phyloP scores from a whole-genome alignment of 2,329 filamentous ascomycete genomes.

The Colletotrichum orbiculare region DNA sequence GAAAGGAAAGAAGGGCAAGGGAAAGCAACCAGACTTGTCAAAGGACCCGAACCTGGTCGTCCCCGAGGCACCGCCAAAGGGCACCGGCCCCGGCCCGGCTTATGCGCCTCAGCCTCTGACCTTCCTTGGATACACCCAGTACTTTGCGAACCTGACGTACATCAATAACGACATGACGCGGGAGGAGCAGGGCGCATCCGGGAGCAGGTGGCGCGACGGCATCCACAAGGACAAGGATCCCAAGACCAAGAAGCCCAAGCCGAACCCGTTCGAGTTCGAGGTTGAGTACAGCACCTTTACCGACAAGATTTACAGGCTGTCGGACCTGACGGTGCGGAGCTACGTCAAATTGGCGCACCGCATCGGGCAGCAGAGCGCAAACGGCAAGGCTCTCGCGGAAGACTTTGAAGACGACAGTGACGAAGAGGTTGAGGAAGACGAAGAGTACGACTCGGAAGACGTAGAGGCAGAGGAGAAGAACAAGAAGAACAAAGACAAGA shows the following conservation, averaged over 20 bases:
- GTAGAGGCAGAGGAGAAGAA: slow-evolving; percentile 58
- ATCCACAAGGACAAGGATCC: slow-evolving; percentile 71
- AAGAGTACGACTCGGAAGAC: slow-evolving; percentile 43
- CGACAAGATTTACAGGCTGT: slow-evolving; percentile 79
- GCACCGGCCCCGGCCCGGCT: slow-evolving; percentile 83
- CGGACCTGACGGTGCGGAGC: slow-evolving; percentile 86
- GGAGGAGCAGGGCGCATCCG: slow-evolving; percentile 44
- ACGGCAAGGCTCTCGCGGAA: slow-evolving; percentile 38
- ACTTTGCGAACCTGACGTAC: slow-evolving; percentile 91
- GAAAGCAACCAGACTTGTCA: slow-evolving; percentile 59
- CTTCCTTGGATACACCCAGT: slow-evolving; percentile 85
- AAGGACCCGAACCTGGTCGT: slow-evolving; percentile 71
- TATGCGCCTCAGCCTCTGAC: slow-evolving; percentile 89
- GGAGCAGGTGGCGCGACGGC: slow-evolving; percentile 69
- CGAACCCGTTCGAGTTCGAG: slow-evolving; percentile 77
- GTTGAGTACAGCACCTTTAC: slow-evolving; percentile 88
- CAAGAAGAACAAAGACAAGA: slow-evolving; percentile 46
- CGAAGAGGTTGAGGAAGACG: slow-evolving; percentile 41
- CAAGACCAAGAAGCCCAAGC: slow-evolving; percentile 63
- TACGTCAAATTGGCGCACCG: slow-evolving; percentile 82
- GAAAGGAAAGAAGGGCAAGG: slow-evolving; percentile 51
- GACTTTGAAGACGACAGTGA: slow-evolving; percentile 42
- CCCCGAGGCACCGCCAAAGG: slow-evolving; percentile 78
- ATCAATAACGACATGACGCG: slow-evolving; percentile 78
- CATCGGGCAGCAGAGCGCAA: slow-evolving; percentile 67